phyloP scores from a whole-genome alignment of 2,329 filamentous ascomycete species.

The Stagonosporopsis chrysanthemi region DNA sequence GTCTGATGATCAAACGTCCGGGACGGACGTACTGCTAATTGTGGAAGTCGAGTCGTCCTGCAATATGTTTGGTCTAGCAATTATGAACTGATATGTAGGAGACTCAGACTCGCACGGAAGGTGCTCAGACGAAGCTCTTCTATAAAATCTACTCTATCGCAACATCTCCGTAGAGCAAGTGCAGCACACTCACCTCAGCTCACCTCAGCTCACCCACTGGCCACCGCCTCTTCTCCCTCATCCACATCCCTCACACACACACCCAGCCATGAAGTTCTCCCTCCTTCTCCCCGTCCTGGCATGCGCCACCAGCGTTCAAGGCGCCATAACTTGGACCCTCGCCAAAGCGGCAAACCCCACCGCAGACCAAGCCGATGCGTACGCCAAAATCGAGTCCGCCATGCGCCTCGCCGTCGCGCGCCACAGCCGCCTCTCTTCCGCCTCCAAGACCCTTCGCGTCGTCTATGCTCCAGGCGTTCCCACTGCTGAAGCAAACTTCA shows the following conservation, averaged over 20 bases:
- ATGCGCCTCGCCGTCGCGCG: conserved; percentile 42
- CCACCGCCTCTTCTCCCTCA: background rate
- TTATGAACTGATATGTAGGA: background rate
- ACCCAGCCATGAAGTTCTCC: conserved; percentile 33
- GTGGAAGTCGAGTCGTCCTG: conserved; percentile 7
- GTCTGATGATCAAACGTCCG: background rate
- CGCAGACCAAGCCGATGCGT: conserved; percentile 44
- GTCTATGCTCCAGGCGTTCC: conserved; percentile 43
- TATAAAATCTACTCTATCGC: background rate
- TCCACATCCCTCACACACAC: background rate
- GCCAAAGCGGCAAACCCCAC: conserved; percentile 39
- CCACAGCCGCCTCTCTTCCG: conserved; percentile 33
- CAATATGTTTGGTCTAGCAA: conserved; percentile 1
- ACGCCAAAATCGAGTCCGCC: conserved; percentile 40
- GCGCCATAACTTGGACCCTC: conserved; percentile 38
- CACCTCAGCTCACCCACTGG: background rate
- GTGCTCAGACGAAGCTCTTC: background rate
- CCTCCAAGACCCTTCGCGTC: conserved; percentile 39
- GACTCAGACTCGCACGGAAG: background rate
- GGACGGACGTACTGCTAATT: background rate
- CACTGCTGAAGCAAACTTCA: conserved; percentile 47
- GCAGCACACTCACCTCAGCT: background rate
- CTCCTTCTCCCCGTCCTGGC: conserved; percentile 28
- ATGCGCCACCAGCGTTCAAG: conserved; percentile 30
- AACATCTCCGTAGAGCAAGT: background rate